These are phyloP conservation scores for Suillus plorans DNA, from an alignment of 768 basidiomycete species.

Conservation along the genomic window DNA sequence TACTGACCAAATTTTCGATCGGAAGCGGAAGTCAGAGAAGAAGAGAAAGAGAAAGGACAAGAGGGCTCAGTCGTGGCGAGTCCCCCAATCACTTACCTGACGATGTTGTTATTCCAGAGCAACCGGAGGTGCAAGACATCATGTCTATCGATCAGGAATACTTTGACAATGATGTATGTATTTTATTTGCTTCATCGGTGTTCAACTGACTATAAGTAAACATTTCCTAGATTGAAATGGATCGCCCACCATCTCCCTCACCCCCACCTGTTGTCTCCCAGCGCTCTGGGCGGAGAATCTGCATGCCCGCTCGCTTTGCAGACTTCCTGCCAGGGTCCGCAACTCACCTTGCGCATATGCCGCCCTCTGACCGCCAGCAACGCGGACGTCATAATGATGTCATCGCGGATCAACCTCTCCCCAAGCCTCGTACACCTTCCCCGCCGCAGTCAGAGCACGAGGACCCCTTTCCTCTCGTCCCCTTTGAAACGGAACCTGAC, in stretches of 20 bases:
- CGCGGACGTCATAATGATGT: background rate
- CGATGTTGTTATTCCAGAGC: background rate
- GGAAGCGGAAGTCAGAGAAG: background rate
- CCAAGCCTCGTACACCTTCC: background rate
- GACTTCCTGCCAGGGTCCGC: conserved; percentile 6
- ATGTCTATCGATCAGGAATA: background rate
- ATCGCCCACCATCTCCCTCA: too few species aligned
- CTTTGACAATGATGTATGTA: background rate
- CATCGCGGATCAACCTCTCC: background rate
- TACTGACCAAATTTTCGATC: background rate
- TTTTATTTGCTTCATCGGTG: background rate
- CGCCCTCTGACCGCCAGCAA: background rate
- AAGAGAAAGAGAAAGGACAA: background rate
- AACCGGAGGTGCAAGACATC: background rate
- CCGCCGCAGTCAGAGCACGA: background rate
- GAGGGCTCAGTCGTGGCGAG: background rate
- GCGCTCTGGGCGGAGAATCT: too few species aligned
- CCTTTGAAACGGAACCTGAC: background rate
- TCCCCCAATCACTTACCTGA: too few species aligned
- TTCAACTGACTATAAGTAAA: too few species aligned
- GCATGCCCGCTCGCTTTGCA: too few species aligned
- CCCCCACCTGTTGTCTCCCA: too few species aligned
- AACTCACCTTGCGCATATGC: background rate
- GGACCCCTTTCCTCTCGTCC: background rate
- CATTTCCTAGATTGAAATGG: too few species aligned